phyloP scores from a whole-genome alignment of 1,284 basidiomycete genomes.

The Cryptococcus sp. region DNA sequence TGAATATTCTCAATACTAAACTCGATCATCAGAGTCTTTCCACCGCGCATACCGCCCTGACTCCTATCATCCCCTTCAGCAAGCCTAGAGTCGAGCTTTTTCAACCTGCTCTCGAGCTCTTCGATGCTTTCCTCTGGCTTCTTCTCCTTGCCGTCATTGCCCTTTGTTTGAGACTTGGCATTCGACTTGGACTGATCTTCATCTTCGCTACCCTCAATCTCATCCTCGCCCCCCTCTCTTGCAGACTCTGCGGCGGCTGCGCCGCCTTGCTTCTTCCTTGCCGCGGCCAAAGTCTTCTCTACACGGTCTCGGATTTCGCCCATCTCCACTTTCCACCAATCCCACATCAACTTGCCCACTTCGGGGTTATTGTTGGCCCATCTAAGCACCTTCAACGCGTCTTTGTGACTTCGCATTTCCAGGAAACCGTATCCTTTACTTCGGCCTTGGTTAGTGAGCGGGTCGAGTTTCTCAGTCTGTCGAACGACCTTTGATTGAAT shows the following conservation, averaged over 20 bases:
- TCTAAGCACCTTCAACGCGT: slow-evolving; percentile 85
- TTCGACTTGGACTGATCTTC: slow-evolving; percentile 38
- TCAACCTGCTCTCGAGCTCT: slow-evolving; percentile 55
- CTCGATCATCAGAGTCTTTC: slow-evolving; percentile 75
- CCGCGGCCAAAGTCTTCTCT: slow-evolving; percentile 56
- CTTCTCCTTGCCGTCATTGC: slow-evolving; percentile 41
- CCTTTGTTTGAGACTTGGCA: slow-evolving; percentile 43
- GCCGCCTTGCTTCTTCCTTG: slow-evolving; percentile 6
- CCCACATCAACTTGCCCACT: slow-evolving; percentile 65
- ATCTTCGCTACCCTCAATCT: slow-evolving; percentile 27
- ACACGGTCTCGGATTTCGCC: slow-evolving; percentile 64
- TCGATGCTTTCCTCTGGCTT: slow-evolving; percentile 47
- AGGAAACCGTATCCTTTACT: slow-evolving; percentile 95
- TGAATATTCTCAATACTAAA: slow-evolving; percentile 93
- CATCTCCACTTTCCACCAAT: slow-evolving; percentile 83
- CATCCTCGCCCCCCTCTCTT: slow-evolving; percentile 9
- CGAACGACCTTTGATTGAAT: slow-evolving; percentile 87
- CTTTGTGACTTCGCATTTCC: slow-evolving; percentile 82
- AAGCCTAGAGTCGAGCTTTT: slow-evolving; percentile 42
- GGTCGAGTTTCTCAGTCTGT: slow-evolving; percentile 75
- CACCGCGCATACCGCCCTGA: slow-evolving; percentile 54
- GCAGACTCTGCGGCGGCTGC: slow-evolving; percentile 11
- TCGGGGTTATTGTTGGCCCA: slow-evolving; percentile 90
- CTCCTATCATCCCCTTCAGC: slow-evolving; percentile 42
- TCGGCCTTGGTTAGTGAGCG: slow-evolving; percentile 78